phyloP scores from a whole-genome alignment of 139 green algal species.

The Medakamo hakoo region DNA sequence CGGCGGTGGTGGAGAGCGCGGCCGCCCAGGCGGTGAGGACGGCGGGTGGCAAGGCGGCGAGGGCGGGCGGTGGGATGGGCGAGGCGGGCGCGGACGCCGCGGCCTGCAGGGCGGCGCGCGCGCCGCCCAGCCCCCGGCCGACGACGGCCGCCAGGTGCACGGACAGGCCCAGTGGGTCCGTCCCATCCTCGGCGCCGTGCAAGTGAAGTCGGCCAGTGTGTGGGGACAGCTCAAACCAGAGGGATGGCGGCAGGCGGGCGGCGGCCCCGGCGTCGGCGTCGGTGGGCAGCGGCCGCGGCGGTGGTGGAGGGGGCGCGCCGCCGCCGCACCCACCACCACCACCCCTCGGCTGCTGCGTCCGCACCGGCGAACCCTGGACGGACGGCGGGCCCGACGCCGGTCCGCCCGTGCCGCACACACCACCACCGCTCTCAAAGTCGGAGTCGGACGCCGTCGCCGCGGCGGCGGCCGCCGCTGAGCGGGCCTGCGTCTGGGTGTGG shows the following conservation, averaged over 20 bases:
- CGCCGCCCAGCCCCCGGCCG: neutral
- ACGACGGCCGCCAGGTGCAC: conserved; percentile 35
- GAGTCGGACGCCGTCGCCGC: too few relatives aligned
- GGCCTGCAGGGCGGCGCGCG: conserved; percentile 14
- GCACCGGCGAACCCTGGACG: too few relatives aligned
- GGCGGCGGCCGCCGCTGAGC: neutral
- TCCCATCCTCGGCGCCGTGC: conserved; percentile 42
- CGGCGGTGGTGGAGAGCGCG: neutral
- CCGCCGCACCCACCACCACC: too few relatives aligned
- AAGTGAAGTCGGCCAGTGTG: conserved; percentile 63
- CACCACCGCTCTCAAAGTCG: too few relatives aligned
- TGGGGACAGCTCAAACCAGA: conserved; percentile 46
- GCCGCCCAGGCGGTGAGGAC: neutral
- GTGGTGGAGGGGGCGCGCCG: too few relatives aligned
- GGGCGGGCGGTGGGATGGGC: neutral
- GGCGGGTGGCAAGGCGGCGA: neutral
- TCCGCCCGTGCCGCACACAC: too few relatives aligned
- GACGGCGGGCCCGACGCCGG: too few relatives aligned
- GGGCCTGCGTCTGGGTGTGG: neutral
- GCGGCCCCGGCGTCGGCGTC: neutral
- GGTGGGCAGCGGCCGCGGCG: neutral
- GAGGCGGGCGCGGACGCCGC: neutral
- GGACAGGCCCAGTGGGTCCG: conserved; percentile 36
- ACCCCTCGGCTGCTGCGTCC: too few relatives aligned
- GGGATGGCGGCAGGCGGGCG: too few relatives aligned